Evolutionary conservation across 2,329 filamentous ascomycete species (phyloP).

Genomic region (Calcarisporium arbuscula): DNA sequence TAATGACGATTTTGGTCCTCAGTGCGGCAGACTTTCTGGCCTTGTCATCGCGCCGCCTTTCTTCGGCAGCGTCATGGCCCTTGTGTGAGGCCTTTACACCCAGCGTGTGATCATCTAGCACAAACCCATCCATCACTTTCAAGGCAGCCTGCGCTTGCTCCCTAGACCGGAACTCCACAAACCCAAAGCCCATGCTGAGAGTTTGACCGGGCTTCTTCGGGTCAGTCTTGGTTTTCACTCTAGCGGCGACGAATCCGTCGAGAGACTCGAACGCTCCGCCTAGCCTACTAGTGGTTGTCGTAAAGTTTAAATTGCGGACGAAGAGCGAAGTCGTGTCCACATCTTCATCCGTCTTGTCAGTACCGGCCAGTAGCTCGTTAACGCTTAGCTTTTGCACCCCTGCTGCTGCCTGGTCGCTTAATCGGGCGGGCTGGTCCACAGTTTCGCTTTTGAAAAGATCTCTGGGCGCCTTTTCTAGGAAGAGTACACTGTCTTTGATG

Average conservation of each 20-base stretch:
- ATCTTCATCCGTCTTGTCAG: conserved; percentile 45
- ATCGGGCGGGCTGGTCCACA: conserved; percentile 19
- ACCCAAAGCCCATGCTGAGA: conserved; percentile 96
- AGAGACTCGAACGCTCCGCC: conserved; percentile 72
- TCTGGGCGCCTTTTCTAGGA: conserved; percentile 88
- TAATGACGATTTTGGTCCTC: conserved; percentile 91
- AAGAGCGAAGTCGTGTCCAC: conserved; percentile 74
- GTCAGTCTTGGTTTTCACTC: conserved; percentile 89
- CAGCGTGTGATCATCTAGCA: conserved; percentile 81
- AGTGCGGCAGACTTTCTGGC: conserved; percentile 72
- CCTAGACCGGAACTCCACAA: conserved; percentile 79
- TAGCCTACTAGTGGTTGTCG: conserved; percentile 71
- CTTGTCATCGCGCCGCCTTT: conserved; percentile 74
- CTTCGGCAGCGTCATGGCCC: conserved; percentile 79
- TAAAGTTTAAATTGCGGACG: conserved; percentile 89
- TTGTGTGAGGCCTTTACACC: conserved; percentile 82
- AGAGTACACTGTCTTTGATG: conserved; percentile 84
- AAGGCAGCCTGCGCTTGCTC: conserved; percentile 73
- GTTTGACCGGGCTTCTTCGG: conserved; percentile 83
- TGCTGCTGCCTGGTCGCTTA: conserved; percentile 31
- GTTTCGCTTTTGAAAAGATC: conserved; percentile 56
- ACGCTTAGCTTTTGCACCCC: conserved; percentile 58
- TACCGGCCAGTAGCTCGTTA: conserved; percentile 59
- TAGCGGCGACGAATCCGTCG: conserved; percentile 81
- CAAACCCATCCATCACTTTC: conserved; percentile 79